Conservation (phyloP, 2,329 filamentous ascomycete genomes). For the Hymenoscyphus linearis region DNA sequence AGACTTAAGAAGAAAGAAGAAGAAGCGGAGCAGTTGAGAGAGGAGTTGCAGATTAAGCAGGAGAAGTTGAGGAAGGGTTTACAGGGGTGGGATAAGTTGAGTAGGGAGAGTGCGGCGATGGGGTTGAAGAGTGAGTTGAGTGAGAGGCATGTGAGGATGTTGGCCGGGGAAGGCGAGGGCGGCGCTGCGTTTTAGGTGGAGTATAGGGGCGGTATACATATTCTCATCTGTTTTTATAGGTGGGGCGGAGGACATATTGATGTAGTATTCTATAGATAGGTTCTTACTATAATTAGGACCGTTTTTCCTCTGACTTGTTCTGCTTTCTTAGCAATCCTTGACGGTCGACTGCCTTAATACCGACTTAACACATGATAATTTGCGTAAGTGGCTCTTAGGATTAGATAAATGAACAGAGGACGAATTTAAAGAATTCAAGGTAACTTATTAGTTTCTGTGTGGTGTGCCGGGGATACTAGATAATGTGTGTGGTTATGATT, state of each 20-base stretch:
- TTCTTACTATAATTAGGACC: too few relatives aligned
- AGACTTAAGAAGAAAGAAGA: constrained; percentile 31
- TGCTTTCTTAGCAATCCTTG: too few relatives aligned
- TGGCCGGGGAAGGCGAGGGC: constrained; percentile 32
- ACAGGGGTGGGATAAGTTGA: constrained; percentile 31
- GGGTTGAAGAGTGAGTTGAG: constrained; percentile 31
- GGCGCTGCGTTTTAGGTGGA: constrained; percentile 30
- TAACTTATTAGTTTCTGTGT: too few relatives aligned
- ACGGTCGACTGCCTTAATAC: too few relatives aligned
- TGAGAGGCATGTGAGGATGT: constrained; percentile 30
- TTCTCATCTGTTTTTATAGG: not conserved
- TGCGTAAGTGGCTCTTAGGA: too few relatives aligned
- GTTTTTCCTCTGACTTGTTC: too few relatives aligned
- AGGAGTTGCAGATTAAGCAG: constrained; percentile 29
- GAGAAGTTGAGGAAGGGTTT: constrained; percentile 29
- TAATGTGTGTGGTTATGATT: too few relatives aligned
- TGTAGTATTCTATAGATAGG: too few relatives aligned
- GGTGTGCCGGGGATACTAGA: too few relatives aligned
- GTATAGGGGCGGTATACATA: not conserved
- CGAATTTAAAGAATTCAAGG: too few relatives aligned
- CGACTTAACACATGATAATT: too few relatives aligned
- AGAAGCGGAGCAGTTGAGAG: constrained; percentile 29
- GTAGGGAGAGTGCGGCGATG: constrained; percentile 25
- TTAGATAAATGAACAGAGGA: too few relatives aligned
- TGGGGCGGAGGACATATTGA: not conserved